Evolutionary conservation across 2,329 filamentous ascomycete genomes (phyloP), one percentile per base, ranked within the genome.

Genomic region (Penicillium janthinellum): DNA sequence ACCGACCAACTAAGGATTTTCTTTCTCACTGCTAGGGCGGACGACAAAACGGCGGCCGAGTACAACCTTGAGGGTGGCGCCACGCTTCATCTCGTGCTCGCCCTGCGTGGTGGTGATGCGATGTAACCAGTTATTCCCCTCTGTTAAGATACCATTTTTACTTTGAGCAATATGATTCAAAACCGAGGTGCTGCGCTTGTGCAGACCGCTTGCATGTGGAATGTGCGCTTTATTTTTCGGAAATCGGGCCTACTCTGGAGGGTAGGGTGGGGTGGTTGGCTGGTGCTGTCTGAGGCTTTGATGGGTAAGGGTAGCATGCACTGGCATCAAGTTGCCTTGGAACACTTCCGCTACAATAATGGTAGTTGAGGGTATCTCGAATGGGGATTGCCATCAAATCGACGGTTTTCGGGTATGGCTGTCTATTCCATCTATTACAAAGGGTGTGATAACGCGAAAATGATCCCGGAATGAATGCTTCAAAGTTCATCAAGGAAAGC

Each of bases 31-130:
- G 8, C 31, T 65, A 98, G 94, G 92, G 87, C 88, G 74, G 95
- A 99, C 75, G 94, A 98, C 71, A 96, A 96, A 80, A 94, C 92
- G 11, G 94, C 95, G 6, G 82, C 84, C 56, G 94, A 98, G 71
- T 98, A 98, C 77, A 87, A 86, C 65, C 90, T 99, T 63, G 90
- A 95, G 76, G 92, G 92, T 57, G 95, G 95, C 59, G 91, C 92
- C 63, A 99, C 94, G 38, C 84, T 99, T 69, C 95, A 99, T 84
- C 83, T 99, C 73, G 95, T 99, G 54, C 88, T 99, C 67, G 96
- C 95, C 45, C 88, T 99, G 62, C 87, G 95, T 75, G 95, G 95
- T 57, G 94, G 94, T 47, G 57, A 59, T 45, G 56, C 60, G 10
- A 42, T 62, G 45, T 65, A 63, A 67, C 8, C 22, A 47, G 25